Evolutionary conservation across 176 grass and related monocot genomes (phyloP).

Genomic region (Neostapfia colusana): DNA sequence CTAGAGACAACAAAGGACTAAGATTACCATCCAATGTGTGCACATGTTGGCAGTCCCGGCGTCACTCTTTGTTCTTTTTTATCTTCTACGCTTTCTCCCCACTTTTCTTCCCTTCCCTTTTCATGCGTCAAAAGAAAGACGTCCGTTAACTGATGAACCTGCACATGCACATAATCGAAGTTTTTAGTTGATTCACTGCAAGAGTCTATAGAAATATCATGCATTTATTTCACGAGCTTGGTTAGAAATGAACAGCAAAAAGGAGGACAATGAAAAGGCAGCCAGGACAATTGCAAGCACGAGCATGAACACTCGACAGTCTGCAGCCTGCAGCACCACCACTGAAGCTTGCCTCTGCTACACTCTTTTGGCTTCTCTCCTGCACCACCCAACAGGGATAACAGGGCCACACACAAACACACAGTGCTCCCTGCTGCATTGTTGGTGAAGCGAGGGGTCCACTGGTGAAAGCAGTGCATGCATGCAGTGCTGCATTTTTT

Average conservation of each 20-base stretch:
- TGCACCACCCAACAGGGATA: conserved; percentile 7
- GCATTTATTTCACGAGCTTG: background rate
- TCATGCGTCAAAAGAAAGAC: conserved; percentile 6
- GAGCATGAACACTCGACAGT: background rate
- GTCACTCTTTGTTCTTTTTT: background rate
- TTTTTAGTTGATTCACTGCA: conserved; percentile 2
- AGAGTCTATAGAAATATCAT: background rate
- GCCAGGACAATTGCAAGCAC: conserved; percentile 32
- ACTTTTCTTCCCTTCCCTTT: background rate
- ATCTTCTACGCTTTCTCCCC: background rate
- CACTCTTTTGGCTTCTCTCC: conserved; percentile 32
- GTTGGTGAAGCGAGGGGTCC: conserved; percentile 20
- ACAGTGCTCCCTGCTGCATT: conserved; percentile 7
- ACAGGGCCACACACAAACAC: background rate
- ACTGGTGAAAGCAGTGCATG: conserved; percentile 14
- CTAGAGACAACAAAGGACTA: background rate
- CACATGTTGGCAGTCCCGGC: background rate
- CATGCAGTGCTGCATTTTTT: conserved; percentile 2
- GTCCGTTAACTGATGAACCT: background rate
- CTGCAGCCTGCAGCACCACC: conserved; percentile 11
- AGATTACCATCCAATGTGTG: background rate
- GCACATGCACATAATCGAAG: background rate
- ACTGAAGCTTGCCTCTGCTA: conserved; percentile 19
- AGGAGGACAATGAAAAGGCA: background rate
- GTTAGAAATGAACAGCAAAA: conserved; percentile 3